Base-by-base conservation (phyloP, 2,329 filamentous ascomycete genomes). In the Hirsutella minnesotensis region DNA sequence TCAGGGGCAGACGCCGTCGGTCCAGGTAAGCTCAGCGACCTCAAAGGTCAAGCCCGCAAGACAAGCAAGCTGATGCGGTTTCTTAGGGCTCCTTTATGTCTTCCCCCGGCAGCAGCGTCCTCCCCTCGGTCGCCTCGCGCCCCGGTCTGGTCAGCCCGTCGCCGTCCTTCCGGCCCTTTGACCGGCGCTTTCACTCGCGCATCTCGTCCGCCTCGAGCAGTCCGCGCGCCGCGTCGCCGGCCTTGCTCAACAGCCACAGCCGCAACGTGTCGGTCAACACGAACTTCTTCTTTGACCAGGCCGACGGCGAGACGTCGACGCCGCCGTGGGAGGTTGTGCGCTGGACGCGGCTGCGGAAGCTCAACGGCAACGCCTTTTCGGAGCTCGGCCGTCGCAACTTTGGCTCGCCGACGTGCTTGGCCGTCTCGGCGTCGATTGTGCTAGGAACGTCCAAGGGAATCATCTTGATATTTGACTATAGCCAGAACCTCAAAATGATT, bases 291-390 rank as follows among this genome's bases (percentile, higher is more conserved):
- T 58, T 73, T 13, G 79, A 81, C 45, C 62, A 74, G 36, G 68
- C 79, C 41, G 83, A 84, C 39, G 69, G 73, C 19, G 84, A 90
- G 49, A 78, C 80, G 1, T 73, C 79, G 3, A 80, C 86, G 43
- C 79, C 86, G 5, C 92, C 92, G 2, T 98, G 92, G 94, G 92
- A 98, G 56, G 88, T 96, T 42, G 84, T 98, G 46, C 77, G 89
- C 56, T 98, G 94, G 94, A 96, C 87, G 1, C 92, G 85, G 57
- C 67, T 98, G 44, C 86, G 81, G 56, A 96, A 94, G 60, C 77
- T 98, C 48, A 88, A 87, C 20, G 79, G 78, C 0, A 87, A 96
- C 60, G 80, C 86, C 3, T 96, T 96, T 60, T 95, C 90, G 3
- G 94, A 98, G 62, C 76, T 82, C 36, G 92, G 89, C 30, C 92